These are phyloP conservation scores for Strobilomyces confusus DNA, from an alignment of 768 basidiomycete genomes.

Conservation along the genomic window DNA sequence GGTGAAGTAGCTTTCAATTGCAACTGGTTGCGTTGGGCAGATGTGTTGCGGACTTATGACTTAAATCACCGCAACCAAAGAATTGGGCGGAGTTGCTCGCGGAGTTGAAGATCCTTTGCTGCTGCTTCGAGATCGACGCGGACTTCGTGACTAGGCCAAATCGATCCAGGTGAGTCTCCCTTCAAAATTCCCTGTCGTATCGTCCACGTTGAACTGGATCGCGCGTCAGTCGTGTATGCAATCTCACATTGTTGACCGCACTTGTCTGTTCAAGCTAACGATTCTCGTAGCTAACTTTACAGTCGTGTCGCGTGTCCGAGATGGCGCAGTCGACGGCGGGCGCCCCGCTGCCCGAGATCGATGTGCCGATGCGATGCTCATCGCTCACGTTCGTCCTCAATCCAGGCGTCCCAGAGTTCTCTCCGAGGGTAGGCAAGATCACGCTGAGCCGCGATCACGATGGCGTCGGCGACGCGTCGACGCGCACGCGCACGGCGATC, in stretches of 20 bases:
- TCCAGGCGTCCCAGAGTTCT: constrained; percentile 17
- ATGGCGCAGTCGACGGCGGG: constrained; percentile 7
- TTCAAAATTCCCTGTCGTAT: neutral
- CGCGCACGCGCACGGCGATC: constrained; percentile 15
- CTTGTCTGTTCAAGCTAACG: neutral
- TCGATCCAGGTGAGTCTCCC: neutral
- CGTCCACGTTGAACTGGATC: neutral
- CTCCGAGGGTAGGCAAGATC: constrained; percentile 25
- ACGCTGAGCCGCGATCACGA: constrained; percentile 17
- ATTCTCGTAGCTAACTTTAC: neutral
- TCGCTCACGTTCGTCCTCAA: constrained; percentile 19
- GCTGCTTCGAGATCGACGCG: constrained; percentile 10
- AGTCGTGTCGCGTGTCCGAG: neutral
- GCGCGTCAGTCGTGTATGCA: neutral
- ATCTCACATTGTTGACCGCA: too few species aligned
- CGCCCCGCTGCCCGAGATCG: neutral
- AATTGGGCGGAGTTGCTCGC: constrained; percentile 1
- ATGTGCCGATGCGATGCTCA: neutral
- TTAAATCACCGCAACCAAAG: neutral
- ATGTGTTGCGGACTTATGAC: too few species aligned
- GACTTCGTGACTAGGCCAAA: neutral
- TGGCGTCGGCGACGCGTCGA: too few species aligned
- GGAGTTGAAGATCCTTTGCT: constrained; percentile 11
- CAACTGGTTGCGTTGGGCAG: constrained; percentile 1
- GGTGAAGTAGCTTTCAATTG: neutral